These are phyloP conservation scores for Infundibulicybe gibba DNA, from an alignment of 768 basidiomycete species.

Conservation along the genomic window DNA sequence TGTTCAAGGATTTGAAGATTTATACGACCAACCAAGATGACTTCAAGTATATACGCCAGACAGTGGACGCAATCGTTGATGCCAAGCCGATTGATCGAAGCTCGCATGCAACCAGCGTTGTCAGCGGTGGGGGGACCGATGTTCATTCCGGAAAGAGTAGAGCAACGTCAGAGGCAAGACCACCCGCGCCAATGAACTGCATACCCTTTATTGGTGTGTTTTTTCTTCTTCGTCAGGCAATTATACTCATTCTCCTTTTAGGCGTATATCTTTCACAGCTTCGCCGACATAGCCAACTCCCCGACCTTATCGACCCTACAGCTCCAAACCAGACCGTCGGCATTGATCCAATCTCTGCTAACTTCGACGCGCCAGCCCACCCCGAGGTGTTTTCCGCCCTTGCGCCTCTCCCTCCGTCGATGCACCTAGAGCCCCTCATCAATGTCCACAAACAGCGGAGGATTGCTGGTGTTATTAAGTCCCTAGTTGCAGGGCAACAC, in stretches of 20 bases:
- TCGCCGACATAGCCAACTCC: conserved; percentile 58
- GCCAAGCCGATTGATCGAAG: conserved; percentile 55
- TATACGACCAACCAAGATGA: conserved; percentile 64
- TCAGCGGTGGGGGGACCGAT: conserved; percentile 40
- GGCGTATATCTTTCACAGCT: conserved; percentile 79
- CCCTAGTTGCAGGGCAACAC: conserved; percentile 79
- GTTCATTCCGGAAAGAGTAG: conserved; percentile 33
- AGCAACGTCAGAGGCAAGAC: conserved; percentile 33
- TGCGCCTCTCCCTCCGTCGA: conserved; percentile 66
- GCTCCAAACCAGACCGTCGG: conserved; percentile 66
- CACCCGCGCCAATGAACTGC: conserved; percentile 48
- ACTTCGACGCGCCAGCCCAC: conserved; percentile 66
- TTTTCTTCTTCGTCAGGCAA: not conserved
- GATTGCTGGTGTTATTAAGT: conserved; percentile 78
- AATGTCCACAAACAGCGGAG: conserved; percentile 87
- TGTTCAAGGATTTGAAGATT: conserved; percentile 67
- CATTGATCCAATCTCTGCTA: conserved; percentile 57
- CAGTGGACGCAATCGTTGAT: conserved; percentile 61
- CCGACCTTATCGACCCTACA: conserved; percentile 82
- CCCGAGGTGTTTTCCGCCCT: conserved; percentile 79
- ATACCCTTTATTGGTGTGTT: conserved; percentile 80
- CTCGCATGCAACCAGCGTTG: conserved; percentile 51
- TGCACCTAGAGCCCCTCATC: conserved; percentile 81
- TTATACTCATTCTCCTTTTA: conserved; percentile 18
- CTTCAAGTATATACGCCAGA: conserved; percentile 71